Evolutionary conservation across 176 grass and related monocot genomes (phyloP).

Genomic region (Ensete glaucum): DNA sequence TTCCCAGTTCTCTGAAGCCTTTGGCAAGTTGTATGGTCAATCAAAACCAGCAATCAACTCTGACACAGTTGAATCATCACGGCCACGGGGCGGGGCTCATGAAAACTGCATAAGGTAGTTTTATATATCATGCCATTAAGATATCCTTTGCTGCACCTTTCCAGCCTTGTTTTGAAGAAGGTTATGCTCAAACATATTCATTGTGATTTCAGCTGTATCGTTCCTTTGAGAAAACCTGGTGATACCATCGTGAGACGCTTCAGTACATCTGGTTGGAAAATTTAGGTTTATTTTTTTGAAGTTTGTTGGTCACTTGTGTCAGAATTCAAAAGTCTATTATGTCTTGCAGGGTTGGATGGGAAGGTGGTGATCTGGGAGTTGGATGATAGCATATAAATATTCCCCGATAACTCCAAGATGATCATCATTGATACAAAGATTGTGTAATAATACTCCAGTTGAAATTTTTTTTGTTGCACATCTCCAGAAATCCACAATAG

Average conservation of each 20-base stretch:
- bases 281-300: not conserved
- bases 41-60: conserved; percentile 66
- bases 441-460: conserved; percentile 1
- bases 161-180: not conserved
- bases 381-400: conserved; percentile 32
- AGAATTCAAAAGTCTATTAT: not conserved
- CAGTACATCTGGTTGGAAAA: conserved; percentile 87
- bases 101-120: conserved; percentile 95
- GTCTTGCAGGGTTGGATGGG: conserved; percentile 70
- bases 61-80: conserved; percentile 66
- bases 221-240: conserved; percentile 44
- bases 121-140: conserved; percentile 1
- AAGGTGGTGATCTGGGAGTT: conserved; percentile 92
- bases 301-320: not conserved
- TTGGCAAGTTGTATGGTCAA: conserved; percentile 88
- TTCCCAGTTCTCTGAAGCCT: conserved; percentile 92
- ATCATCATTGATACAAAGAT: conserved; percentile 15
- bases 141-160: not conserved
- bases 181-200: not conserved
- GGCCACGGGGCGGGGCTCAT: conserved; percentile 67
- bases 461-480: not conserved
- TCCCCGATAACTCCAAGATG: conserved; percentile 14
- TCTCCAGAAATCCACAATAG: conserved; percentile 14
- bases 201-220: conserved; percentile 50
- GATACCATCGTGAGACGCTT: conserved; percentile 42